Percentiles rank a stretch among this genome's conserved stretches.
phyloP scores from a whole-genome alignment of 2,329 filamentous ascomycete species.

The Calonectria ilicicola region DNA sequence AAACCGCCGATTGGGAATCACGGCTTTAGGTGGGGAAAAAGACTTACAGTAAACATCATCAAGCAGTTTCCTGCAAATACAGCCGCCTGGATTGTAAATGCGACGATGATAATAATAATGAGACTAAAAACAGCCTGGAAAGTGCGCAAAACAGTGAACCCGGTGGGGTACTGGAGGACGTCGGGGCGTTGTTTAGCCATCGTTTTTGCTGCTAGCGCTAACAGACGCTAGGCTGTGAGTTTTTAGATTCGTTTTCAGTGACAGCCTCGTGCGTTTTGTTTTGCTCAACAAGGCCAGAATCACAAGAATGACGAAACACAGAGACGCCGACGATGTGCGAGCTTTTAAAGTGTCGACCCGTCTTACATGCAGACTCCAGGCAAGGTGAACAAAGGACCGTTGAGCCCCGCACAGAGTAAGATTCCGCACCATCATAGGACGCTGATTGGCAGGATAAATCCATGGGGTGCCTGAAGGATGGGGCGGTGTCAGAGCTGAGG shows the following conservation, averaged over 20 bases:
- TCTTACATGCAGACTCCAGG: not conserved
- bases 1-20: not conserved
- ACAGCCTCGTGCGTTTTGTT: not conserved
- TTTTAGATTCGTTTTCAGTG: not conserved
- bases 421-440: not conserved
- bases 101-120: slow-evolving; percentile 59
- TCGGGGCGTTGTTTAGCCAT: slow-evolving; percentile 1
- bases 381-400: not conserved
- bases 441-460: not conserved
- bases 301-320: not conserved
- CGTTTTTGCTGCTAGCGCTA: not conserved
- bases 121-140: slow-evolving; percentile 60
- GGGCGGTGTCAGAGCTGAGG: not conserved
- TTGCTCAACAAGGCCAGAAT: no score
- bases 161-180: slow-evolving; percentile 56
- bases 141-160: slow-evolving; percentile 58
- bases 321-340: not conserved
- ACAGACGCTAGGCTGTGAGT: not conserved
- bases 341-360: not conserved
- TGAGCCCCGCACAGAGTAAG: not conserved
- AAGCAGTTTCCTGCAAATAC: slow-evolving; percentile 52
- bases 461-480: not conserved
- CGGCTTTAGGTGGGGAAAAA: not conserved
- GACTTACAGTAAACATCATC: slow-evolving; percentile 55
- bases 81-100: slow-evolving; percentile 52